Percentiles rank a stretch among this genome's conserved stretches.
Conservation (phyloP, 2,329 filamentous ascomycete species). For the Boeremia lycopersici region DNA sequence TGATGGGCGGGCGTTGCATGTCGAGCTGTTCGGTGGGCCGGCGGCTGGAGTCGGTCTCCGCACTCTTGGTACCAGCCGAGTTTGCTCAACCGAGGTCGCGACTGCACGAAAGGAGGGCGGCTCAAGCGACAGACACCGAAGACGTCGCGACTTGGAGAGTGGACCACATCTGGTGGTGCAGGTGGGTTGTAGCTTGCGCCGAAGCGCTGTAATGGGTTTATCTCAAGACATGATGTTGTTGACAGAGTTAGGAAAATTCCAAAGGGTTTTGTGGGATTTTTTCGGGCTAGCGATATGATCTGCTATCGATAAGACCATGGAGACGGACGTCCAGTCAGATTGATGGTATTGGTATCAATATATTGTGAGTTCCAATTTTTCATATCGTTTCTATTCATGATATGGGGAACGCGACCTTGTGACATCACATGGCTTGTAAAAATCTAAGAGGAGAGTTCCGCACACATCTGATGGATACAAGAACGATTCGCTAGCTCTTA, state of each 20-base stretch:
- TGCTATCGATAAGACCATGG: neutral
- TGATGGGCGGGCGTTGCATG: slow-evolving; percentile 20
- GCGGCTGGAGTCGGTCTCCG: slow-evolving; percentile 43
- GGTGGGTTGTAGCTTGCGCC: neutral
- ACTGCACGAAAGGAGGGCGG: slow-evolving; percentile 5
- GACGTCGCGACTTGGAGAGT: neutral
- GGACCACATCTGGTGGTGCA: neutral
- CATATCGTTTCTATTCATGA: too few species aligned
- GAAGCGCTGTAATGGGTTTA: slow-evolving; percentile 6
- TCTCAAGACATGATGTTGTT: slow-evolving; percentile 17
- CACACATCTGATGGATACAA: too few species aligned
- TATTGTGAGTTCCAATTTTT: too few species aligned
- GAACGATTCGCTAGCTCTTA: too few species aligned
- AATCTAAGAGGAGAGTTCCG: too few species aligned
- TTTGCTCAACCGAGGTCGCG: slow-evolving; percentile 43
- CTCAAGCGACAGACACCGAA: neutral
- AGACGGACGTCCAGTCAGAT: neutral
- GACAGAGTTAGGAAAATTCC: neutral
- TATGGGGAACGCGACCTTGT: too few species aligned
- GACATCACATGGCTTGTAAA: too few species aligned
- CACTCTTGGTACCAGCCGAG: slow-evolving; percentile 23
- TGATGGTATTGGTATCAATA: too few species aligned
- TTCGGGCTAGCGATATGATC: slow-evolving; percentile 2
- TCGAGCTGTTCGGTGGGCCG: slow-evolving; percentile 23
- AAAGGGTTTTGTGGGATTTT: slow-evolving; percentile 11